Percentiles rank a stretch among this genome's conserved stretches.
phyloP scores from a whole-genome alignment of 2,329 filamentous ascomycete genomes.

The Escovopsis weberi region DNA sequence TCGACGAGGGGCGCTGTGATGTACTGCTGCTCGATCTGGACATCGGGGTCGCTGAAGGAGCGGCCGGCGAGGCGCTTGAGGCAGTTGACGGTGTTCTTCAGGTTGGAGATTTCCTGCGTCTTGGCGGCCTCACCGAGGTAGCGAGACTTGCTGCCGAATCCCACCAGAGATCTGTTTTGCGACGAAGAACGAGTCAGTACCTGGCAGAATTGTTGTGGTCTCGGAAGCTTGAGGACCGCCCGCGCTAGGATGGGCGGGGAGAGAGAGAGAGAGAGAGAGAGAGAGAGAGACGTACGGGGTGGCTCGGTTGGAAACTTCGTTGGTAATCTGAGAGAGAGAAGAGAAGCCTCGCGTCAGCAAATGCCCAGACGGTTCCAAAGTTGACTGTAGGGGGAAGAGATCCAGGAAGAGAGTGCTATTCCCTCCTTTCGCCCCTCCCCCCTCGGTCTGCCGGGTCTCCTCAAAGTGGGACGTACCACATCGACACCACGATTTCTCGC shows the following conservation, averaged over 20 bases:
- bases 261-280: conserved; percentile 3
- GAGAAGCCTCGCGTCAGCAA: neutral
- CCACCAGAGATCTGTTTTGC: conserved; percentile 63
- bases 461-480: conserved; percentile 55
- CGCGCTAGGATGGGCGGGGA: conserved; percentile 4
- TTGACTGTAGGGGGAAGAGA: no score
- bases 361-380: no score
- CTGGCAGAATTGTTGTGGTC: conserved; percentile 8
- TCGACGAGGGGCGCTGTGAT: conserved; percentile 78
- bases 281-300: conserved; percentile 63
- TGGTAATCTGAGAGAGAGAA: conserved; percentile 57
- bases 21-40: conserved; percentile 83
- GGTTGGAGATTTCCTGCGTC: conserved; percentile 97
- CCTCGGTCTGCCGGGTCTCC: no score
- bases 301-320: conserved; percentile 96
- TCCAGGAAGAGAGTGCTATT: no score
- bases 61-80: conserved; percentile 90
- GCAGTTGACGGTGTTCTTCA: conserved; percentile 93
- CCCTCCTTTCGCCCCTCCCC: no score
- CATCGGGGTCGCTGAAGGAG: conserved; percentile 75
- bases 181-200: conserved; percentile 2
- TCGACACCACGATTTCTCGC: conserved; percentile 97
- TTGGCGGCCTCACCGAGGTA: conserved; percentile 92
- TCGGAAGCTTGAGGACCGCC: conserved; percentile 8
- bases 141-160: conserved; percentile 85